phyloP scores from a whole-genome alignment of 2,329 filamentous ascomycete species.

The Epichloe glyceriae region DNA sequence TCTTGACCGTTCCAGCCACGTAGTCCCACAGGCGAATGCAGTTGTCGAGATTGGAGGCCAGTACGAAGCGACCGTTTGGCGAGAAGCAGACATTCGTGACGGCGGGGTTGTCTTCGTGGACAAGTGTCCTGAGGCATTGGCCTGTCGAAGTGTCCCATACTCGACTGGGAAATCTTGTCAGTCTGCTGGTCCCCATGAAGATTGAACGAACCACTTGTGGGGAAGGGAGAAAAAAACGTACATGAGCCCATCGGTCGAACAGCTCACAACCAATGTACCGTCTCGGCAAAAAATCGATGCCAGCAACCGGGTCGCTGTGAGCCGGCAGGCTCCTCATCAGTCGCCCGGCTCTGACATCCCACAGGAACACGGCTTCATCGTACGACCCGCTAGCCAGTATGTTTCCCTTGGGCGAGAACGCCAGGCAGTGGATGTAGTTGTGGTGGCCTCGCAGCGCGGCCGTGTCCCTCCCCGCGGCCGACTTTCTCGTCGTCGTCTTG shows the following conservation, averaged over 20 bases:
- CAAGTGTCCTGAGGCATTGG: slow-evolving; percentile 85
- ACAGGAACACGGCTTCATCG: slow-evolving; percentile 92
- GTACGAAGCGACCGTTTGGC: slow-evolving; percentile 84
- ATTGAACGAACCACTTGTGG: background rate
- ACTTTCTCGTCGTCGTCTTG: slow-evolving; percentile 31
- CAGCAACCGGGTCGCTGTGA: slow-evolving; percentile 86
- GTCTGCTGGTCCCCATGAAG: background rate
- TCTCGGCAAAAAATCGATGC: slow-evolving; percentile 85
- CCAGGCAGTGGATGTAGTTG: slow-evolving; percentile 88
- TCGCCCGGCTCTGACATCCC: slow-evolving; percentile 81
- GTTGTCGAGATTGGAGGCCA: slow-evolving; percentile 84
- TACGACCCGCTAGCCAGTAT: slow-evolving; percentile 92
- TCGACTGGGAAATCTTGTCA: slow-evolving; percentile 35
- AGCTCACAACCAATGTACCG: slow-evolving; percentile 83
- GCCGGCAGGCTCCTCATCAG: slow-evolving; percentile 86
- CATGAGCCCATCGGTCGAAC: slow-evolving; percentile 83
- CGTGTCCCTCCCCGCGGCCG: slow-evolving; percentile 26
- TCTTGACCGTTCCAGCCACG: slow-evolving; percentile 77
- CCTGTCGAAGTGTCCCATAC: slow-evolving; percentile 95
- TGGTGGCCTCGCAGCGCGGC: slow-evolving; percentile 70
- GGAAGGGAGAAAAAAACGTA: slow-evolving; percentile 25
- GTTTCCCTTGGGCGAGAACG: slow-evolving; percentile 96
- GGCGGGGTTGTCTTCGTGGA: slow-evolving; percentile 90
- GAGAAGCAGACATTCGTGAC: slow-evolving; percentile 85
- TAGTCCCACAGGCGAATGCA: slow-evolving; percentile 93